A percentile compares a stretch with the other conserved stretches of the same genome.
Evolutionary conservation across 441 rosid species (phyloP).

Genomic region (Euphorbia schlechtendalii): DNA sequence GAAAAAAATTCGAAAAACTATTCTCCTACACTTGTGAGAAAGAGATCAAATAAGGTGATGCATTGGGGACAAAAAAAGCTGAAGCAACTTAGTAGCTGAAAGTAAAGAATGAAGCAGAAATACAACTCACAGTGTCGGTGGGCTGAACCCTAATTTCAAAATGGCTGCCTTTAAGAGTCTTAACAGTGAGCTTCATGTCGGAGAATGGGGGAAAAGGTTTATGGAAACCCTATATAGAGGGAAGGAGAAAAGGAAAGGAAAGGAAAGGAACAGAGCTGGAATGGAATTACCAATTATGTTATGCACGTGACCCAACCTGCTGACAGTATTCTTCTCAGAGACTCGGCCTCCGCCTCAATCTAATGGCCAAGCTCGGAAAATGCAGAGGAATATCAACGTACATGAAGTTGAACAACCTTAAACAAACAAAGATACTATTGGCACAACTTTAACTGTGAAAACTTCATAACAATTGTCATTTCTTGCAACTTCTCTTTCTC

Average conservation of each 20-base stretch:
- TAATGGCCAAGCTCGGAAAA: no score
- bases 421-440: no score
- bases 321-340: no score
- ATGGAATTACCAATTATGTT: no score
- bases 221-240: not conserved
- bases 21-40: no score
- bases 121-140: slow-evolving; percentile 65
- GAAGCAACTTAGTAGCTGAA: not conserved
- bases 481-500: no score
- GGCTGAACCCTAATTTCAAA: slow-evolving; percentile 95
- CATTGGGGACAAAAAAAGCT: not conserved
- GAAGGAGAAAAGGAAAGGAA: not conserved
- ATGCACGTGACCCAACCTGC: no score
- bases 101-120: not conserved
- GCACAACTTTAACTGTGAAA: no score
- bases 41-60: slow-evolving; percentile 4
- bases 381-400: no score
- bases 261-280: not conserved
- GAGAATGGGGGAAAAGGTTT: slow-evolving; percentile 4
- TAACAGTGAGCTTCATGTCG: slow-evolving; percentile 90
- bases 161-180: slow-evolving; percentile 94
- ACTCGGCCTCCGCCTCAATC: no score
- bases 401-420: no score
- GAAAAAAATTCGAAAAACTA: not conserved
- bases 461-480: no score